phyloP scores from a whole-genome alignment of 257 asterid genomes.

The Solanum sejunctum region DNA sequence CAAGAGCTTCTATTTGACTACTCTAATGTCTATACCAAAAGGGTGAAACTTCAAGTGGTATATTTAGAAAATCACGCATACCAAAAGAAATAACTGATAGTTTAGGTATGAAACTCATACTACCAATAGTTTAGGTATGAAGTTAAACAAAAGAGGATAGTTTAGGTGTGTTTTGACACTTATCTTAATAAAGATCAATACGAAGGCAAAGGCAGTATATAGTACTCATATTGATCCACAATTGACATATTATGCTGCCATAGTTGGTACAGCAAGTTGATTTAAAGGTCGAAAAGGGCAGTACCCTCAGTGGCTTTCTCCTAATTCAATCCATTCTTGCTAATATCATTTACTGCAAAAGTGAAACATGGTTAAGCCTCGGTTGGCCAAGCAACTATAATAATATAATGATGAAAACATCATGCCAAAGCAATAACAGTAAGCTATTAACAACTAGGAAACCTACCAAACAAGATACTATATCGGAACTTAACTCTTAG shows the following conservation, averaged over 20 bases:
- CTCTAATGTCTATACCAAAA: background rate
- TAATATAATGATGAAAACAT: too few relatives aligned
- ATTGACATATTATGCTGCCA: background rate
- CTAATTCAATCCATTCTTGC: background rate
- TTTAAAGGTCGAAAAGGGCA: background rate
- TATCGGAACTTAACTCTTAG: background rate
- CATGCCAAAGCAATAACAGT: too few relatives aligned
- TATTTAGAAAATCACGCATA: background rate
- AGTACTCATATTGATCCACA: background rate
- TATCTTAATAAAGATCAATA: background rate
- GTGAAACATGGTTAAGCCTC: background rate
- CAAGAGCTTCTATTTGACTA: background rate
- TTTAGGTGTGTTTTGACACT: too few relatives aligned
- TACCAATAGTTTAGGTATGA: too few relatives aligned
- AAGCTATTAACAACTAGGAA: too few relatives aligned
- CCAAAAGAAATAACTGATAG: too few relatives aligned
- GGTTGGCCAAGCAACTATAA: background rate
- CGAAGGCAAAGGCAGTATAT: background rate
- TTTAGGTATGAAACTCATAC: too few relatives aligned
- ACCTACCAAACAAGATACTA: too few relatives aligned
- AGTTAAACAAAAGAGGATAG: too few relatives aligned
- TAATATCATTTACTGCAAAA: background rate
- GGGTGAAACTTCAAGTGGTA: background rate
- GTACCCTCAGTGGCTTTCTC: background rate
- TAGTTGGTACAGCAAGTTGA: background rate